Conservation (phyloP, 192 early-diverging fungal genomes). For the Mortierella alpina region DNA sequence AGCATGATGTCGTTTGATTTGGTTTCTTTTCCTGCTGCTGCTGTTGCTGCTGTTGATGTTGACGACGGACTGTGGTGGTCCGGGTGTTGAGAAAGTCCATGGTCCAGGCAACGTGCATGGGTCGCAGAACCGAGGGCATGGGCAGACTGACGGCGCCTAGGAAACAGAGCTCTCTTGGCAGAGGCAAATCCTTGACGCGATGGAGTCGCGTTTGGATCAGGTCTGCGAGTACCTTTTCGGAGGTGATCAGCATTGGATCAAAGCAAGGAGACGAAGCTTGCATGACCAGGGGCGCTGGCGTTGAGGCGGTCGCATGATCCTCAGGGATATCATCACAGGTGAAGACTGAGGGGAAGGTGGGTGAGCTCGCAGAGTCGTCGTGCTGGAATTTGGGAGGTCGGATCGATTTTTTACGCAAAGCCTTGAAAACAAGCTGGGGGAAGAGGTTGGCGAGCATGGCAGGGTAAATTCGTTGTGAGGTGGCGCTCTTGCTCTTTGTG, state of each 20-base stretch:
- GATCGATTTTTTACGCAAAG: constrained; percentile 26
- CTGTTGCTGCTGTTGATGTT: constrained; percentile 13
- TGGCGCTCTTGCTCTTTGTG: not conserved
- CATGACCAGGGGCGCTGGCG: not conserved
- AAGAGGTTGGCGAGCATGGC: constrained; percentile 37
- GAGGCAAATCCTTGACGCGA: constrained; percentile 40
- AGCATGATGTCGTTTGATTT: not conserved
- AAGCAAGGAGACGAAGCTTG: not conserved
- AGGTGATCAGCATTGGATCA: constrained; percentile 28
- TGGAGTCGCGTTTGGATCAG: constrained; percentile 28
- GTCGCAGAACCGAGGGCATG: constrained; percentile 26
- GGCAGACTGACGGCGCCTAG: constrained; percentile 41
- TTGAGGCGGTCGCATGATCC: not conserved
- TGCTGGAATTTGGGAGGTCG: constrained; percentile 31
- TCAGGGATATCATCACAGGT: not conserved
- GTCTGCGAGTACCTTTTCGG: constrained; percentile 8
- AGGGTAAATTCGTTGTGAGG: constrained; percentile 23
- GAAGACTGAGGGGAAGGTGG: constrained; percentile 1
- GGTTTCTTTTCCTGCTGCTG: not conserved
- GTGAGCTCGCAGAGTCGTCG: constrained; percentile 19
- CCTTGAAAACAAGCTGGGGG: constrained; percentile 40
- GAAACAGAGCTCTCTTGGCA: constrained; percentile 48
- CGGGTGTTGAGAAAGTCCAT: constrained; percentile 36
- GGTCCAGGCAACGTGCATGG: constrained; percentile 51
- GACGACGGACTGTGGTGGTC: constrained; percentile 17